phyloP scores from a whole-genome alignment of 352 stramenopile genomes.

The Plasmopara muralis region DNA sequence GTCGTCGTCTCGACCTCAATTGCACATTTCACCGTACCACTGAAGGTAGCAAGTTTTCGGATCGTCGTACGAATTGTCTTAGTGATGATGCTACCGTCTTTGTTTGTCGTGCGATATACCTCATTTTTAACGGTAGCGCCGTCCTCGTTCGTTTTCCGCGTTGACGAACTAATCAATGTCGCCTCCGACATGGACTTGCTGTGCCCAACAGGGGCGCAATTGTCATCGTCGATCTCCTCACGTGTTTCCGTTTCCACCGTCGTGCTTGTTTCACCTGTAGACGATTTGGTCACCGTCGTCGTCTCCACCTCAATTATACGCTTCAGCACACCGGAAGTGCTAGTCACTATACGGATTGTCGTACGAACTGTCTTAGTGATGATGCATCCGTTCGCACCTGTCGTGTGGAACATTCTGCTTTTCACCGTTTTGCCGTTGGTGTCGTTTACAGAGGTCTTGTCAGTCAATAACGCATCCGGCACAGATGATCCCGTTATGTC shows the following conservation, averaged over 20 bases:
- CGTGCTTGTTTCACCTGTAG: constrained; percentile 17
- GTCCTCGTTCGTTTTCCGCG: constrained; percentile 13
- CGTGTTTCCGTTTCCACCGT: constrained; percentile 14
- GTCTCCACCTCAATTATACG: constrained; percentile 22
- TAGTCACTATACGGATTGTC: constrained; percentile 19
- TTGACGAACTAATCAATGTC: constrained; percentile 16
- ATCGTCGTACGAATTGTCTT: constrained; percentile 22
- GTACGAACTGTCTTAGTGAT: constrained; percentile 28
- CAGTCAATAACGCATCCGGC: too few species aligned
- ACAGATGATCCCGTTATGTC: background rate
- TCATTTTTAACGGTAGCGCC: constrained; percentile 6
- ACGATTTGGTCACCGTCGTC: constrained; percentile 21
- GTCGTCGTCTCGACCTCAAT: constrained; percentile 20
- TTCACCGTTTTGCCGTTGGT: constrained; percentile 13
- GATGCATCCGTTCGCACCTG: constrained; percentile 15
- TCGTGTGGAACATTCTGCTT: constrained; percentile 21
- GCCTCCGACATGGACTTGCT: constrained; percentile 1
- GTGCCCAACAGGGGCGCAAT: background rate
- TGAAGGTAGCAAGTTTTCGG: constrained; percentile 14
- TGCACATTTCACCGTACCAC: constrained; percentile 15
- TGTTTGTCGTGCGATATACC: constrained; percentile 9
- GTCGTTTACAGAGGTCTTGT: background rate
- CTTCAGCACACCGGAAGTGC: constrained; percentile 16
- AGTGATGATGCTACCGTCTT: constrained; percentile 13
- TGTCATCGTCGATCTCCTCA: constrained; percentile 4